Evolutionary conservation across 306 rosid genomes (phyloP), one percentile per base, ranked within the genome.

Genomic region (Prunus mongolica): DNA sequence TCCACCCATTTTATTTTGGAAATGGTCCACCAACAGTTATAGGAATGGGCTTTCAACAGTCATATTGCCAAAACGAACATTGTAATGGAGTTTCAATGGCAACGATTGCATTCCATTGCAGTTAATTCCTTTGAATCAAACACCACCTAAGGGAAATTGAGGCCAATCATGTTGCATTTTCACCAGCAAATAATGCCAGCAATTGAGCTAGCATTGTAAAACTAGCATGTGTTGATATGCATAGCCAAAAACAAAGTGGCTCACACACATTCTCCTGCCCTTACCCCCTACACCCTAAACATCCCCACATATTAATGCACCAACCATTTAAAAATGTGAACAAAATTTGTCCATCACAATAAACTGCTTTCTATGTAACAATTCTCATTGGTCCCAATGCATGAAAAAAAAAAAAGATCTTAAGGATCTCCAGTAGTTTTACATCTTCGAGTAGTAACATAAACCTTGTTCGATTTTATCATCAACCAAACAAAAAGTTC

Each of bases 171-270:
- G 16, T 12, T 47, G 51, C 51, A 11, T 1, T 46, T 8, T 2
- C 3, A 46, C 12, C 50, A 46, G 50, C 50, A 11, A 46, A 46
- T 46, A 49, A 87, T 77, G 15, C 88, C 89, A 71, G 24, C 3
- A 69, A 78, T 0, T 74, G 78, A 20, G 78, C 56, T 45, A 46
- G 50, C 50, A 46, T 46, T 46, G 50, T 46, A 8, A 46, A 46
- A 12, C 14, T 46, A 8, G 50, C 13, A 56, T 56, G 61, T n/a
- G 27, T 20, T 56, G 10, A 56, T 55, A 55, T 56, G 61, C 27
- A 55, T 24, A 55, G 27, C 61, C 61, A 20, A 56, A 56, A 56
- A n/a, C 61, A 55, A 55, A 24, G n/a, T 3, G 27, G 11, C 25
- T 20, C 13, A 19, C 61, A 55, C 22, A 9, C 9, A n/a, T n/a